phyloP scores from a whole-genome alignment of 495 filamentous ascomycete species.

The Cryomyces minteri region DNA sequence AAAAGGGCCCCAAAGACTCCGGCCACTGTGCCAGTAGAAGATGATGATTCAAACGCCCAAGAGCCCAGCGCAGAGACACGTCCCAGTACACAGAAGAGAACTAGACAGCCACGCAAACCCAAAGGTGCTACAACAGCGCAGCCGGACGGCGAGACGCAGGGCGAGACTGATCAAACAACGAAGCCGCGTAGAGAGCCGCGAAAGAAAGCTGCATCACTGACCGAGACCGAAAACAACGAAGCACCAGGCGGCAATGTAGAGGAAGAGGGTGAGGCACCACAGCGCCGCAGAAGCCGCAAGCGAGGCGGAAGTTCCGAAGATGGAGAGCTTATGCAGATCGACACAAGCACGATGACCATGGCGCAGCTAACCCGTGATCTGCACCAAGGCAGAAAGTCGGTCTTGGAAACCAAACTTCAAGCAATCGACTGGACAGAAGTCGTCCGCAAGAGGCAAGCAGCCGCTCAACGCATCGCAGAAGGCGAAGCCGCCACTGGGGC shows the following conservation, averaged over 20 bases:
- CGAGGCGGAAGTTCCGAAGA: conserved; percentile 56
- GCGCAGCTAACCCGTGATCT: conserved; percentile 61
- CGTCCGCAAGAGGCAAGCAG: conserved; percentile 25
- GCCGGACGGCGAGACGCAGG: too few species aligned
- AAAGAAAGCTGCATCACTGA: too few species aligned
- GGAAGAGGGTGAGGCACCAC: conserved; percentile 1
- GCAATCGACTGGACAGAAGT: conserved; percentile 33
- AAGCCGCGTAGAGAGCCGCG: too few species aligned
- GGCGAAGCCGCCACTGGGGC: not conserved
- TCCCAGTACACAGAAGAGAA: not conserved
- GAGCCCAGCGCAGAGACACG: too few species aligned
- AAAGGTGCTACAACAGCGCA: too few species aligned
- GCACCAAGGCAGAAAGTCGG: conserved; percentile 63
- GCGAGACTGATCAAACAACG: too few species aligned
- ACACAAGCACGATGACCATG: conserved; percentile 57
- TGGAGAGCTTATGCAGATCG: conserved; percentile 53
- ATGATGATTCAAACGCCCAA: too few species aligned
- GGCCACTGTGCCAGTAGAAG: too few species aligned
- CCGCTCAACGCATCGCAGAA: not conserved
- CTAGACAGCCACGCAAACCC: too few species aligned
- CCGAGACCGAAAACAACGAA: not conserved
- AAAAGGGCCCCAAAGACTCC: too few species aligned
- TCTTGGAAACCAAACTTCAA: conserved; percentile 39
- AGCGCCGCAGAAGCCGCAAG: conserved; percentile 5
- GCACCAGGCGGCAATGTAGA: not conserved